Percentiles rank a stretch among this genome's conserved stretches.
These are phyloP conservation scores for Solanum pinnatisectum DNA, from an alignment of 257 asterid genomes.

Conservation along the genomic window DNA sequence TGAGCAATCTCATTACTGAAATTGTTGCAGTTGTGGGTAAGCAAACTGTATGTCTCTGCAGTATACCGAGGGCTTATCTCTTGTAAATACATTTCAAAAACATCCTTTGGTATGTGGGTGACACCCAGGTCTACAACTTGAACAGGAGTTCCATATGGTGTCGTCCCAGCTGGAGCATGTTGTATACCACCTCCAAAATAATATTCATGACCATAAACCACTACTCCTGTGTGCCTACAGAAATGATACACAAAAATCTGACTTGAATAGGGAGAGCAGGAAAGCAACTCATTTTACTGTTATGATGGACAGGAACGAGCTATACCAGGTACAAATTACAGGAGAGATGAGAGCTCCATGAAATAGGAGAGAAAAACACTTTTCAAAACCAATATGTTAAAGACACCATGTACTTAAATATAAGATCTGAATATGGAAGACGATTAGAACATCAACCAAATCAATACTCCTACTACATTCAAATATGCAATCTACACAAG, in stretches of 20 bases:
- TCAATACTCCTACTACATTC: not conserved
- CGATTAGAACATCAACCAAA: not conserved
- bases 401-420: not conserved
- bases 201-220: constrained; percentile 60
- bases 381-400: not conserved
- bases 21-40: constrained; percentile 87
- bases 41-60: constrained; percentile 73
- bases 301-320: not conserved
- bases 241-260: not conserved
- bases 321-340: not conserved
- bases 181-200: constrained; percentile 4
- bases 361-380: not conserved
- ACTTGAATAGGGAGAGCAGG: not conserved
- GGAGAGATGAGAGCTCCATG: not conserved
- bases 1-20: constrained; percentile 63
- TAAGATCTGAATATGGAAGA: not conserved
- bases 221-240: constrained; percentile 95
- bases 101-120: constrained; percentile 84
- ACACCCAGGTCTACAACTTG: constrained; percentile 73
- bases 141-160: constrained; percentile 83
- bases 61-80: constrained; percentile 83
- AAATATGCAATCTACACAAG: not conserved
- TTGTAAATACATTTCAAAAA: constrained; percentile 68
- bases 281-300: not conserved
- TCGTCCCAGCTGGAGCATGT: constrained; percentile 53